phyloP scores from a whole-genome alignment of 805 yeast species.

The Candida sanyiensis region DNA sequence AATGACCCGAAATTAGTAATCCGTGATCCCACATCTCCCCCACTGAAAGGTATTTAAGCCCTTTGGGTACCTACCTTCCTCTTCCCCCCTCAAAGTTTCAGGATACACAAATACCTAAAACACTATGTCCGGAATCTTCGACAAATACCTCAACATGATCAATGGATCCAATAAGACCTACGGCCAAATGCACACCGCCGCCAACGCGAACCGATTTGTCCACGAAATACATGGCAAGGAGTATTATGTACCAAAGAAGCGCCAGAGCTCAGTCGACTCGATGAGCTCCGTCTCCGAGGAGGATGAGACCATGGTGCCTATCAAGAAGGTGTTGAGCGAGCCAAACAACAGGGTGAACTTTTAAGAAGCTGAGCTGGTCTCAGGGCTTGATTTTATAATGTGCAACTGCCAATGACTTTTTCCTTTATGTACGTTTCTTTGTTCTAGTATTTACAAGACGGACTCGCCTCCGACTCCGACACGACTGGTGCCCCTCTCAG shows the following conservation, averaged over 20 bases:
- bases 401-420: neutral
- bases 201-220: slow-evolving; percentile 18
- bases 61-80: neutral
- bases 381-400: slow-evolving; percentile 1
- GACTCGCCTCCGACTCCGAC: too few relatives aligned
- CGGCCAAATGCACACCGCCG: slow-evolving; percentile 20
- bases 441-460: neutral
- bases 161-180: slow-evolving; percentile 16
- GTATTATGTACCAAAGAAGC: slow-evolving; percentile 17
- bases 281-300: slow-evolving; percentile 6
- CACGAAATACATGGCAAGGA: slow-evolving; percentile 18
- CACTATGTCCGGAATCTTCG: slow-evolving; percentile 29
- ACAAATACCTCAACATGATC: slow-evolving; percentile 24
- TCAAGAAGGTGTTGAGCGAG: slow-evolving; percentile 9
- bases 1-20: neutral
- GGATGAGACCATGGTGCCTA: slow-evolving; percentile 3
- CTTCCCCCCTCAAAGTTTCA: too few relatives aligned
- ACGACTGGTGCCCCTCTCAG: too few relatives aligned
- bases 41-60: neutral
- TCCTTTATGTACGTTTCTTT: neutral
- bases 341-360: slow-evolving; percentile 20
- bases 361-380: slow-evolving; percentile 3
- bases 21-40: neutral
- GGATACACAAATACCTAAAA: slow-evolving; percentile 11
- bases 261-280: slow-evolving; percentile 17